A percentile compares a stretch with the other conserved stretches of the same genome.
phyloP scores from a whole-genome alignment of 768 basidiomycete genomes.

The Lyophyllum atratum region DNA sequence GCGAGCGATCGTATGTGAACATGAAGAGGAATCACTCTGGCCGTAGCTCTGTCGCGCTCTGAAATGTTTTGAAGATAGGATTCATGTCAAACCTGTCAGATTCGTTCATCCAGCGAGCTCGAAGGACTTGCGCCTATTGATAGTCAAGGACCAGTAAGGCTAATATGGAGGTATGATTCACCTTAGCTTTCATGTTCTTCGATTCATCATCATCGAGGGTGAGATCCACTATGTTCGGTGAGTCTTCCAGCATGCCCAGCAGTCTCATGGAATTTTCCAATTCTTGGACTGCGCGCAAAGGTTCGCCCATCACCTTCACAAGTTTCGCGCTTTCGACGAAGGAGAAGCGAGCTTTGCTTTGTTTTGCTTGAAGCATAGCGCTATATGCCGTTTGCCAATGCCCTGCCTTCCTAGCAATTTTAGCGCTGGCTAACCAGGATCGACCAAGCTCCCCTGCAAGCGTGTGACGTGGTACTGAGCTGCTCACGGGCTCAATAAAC shows the following conservation, averaged over 20 bases:
- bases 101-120: slow-evolving; percentile 92
- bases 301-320: slow-evolving; percentile 74
- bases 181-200: slow-evolving; percentile 72
- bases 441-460: slow-evolving; percentile 68
- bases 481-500: slow-evolving; percentile 15
- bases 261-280: slow-evolving; percentile 72
- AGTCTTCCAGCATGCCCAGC: slow-evolving; percentile 46
- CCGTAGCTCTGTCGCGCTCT: slow-evolving; percentile 48
- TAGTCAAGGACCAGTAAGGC: slow-evolving; percentile 1
- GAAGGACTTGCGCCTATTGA: slow-evolving; percentile 70
- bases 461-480: slow-evolving; percentile 35
- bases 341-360: slow-evolving; percentile 67
- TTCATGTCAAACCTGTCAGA: slow-evolving; percentile 76
- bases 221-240: slow-evolving; percentile 52
- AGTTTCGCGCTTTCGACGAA: slow-evolving; percentile 94
- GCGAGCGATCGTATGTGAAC: neutral
- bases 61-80: slow-evolving; percentile 61
- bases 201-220: slow-evolving; percentile 52
- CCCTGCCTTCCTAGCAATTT: slow-evolving; percentile 92
- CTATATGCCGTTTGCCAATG: slow-evolving; percentile 98
- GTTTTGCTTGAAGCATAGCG: slow-evolving; percentile 87
- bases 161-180: slow-evolving; percentile 21
- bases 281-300: slow-evolving; percentile 83
- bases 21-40: slow-evolving; percentile 42
- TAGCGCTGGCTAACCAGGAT: slow-evolving; percentile 93